Percentiles rank a stretch among this genome's conserved stretches.
These are phyloP conservation scores for Cnidoscolus chayamansa DNA, from an alignment of 441 rosid species.

Conservation along the genomic window DNA sequence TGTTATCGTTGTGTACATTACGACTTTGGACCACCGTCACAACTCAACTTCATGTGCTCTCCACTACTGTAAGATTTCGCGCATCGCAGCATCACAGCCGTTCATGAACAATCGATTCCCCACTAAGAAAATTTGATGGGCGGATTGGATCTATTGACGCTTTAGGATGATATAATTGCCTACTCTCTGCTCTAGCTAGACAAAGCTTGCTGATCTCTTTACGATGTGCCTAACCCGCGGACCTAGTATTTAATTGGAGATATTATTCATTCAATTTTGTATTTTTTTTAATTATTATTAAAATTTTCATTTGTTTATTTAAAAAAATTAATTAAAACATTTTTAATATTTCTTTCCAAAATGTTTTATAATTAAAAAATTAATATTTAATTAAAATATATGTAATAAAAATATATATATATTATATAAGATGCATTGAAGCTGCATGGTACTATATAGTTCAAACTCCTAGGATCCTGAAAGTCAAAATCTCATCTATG, in stretches of 20 bases:
- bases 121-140: not conserved
- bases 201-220: not conserved
- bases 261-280: too few relatives aligned
- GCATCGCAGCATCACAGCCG: constrained; percentile 23
- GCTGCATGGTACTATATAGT: too few relatives aligned
- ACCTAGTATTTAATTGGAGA: too few relatives aligned
- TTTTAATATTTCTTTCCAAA: too few relatives aligned
- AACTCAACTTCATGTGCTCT: constrained; percentile 31
- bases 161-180: not conserved
- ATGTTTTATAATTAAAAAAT: too few relatives aligned
- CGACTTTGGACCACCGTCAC: constrained; percentile 59
- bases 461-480: not conserved
- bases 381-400: too few relatives aligned
- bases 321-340: too few relatives aligned
- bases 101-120: not conserved
- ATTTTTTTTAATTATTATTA: too few relatives aligned
- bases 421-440: too few relatives aligned
- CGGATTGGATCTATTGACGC: not conserved
- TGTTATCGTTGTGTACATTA: constrained; percentile 11
- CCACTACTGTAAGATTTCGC: not conserved
- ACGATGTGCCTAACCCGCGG: not conserved
- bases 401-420: too few relatives aligned
- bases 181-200: not conserved
- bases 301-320: too few relatives aligned
- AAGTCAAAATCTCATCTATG: constrained; percentile 8